Evolutionary conservation across 179 eudicot species (phyloP).

Genomic region (Silene vulgaris): DNA sequence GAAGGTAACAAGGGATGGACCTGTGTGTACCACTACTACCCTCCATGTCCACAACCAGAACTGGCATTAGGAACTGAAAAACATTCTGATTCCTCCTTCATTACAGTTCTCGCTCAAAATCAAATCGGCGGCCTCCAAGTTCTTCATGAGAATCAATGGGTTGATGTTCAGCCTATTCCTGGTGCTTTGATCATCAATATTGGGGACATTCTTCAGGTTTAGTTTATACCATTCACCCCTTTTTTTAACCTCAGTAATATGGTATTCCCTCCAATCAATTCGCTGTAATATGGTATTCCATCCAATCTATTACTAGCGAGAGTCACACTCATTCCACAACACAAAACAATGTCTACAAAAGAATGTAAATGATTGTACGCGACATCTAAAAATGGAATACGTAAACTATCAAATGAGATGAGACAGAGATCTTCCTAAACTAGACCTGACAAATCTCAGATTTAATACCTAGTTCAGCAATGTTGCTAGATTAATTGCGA

Average conservation of each 20-base stretch:
- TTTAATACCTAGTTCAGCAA: too few species aligned
- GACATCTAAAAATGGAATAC: too few species aligned
- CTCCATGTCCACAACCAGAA: slow-evolving; percentile 36
- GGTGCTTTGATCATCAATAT: slow-evolving; percentile 24
- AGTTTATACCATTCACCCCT: neutral
- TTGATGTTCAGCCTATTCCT: slow-evolving; percentile 20
- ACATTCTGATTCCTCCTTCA: slow-evolving; percentile 23
- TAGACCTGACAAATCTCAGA: too few species aligned
- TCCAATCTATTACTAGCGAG: too few species aligned
- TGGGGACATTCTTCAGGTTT: slow-evolving; percentile 25
- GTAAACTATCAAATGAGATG: too few species aligned
- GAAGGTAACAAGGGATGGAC: slow-evolving; percentile 22
- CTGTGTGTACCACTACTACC: slow-evolving; percentile 25
- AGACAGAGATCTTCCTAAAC: too few species aligned
- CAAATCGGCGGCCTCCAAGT: slow-evolving; percentile 29
- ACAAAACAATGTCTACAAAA: too few species aligned
- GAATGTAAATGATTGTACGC: too few species aligned
- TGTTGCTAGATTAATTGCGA: too few species aligned
- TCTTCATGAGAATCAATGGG: slow-evolving; percentile 27
- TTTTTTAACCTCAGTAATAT: neutral
- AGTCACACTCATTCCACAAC: too few species aligned
- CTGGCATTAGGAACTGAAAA: slow-evolving; percentile 22
- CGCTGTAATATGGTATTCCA: too few species aligned
- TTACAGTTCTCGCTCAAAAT: slow-evolving; percentile 28
- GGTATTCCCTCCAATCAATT: neutral